phyloP scores from a whole-genome alignment of 805 yeast genomes.

The Diddensiella transvaalensis region DNA sequence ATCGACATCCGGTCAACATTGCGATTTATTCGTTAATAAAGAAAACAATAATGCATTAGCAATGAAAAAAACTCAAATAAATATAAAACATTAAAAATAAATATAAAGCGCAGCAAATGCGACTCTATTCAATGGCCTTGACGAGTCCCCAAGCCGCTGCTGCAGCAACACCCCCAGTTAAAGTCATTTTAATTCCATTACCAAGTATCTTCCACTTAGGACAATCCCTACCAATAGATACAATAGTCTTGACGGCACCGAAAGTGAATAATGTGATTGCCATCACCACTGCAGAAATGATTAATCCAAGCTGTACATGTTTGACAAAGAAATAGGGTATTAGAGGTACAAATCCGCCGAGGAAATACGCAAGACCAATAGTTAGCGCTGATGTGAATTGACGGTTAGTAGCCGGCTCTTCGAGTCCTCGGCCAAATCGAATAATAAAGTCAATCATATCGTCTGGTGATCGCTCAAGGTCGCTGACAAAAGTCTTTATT shows the following conservation, averaged over 20 bases:
- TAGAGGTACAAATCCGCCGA: slow-evolving; percentile 90
- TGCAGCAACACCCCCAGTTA: slow-evolving; percentile 97
- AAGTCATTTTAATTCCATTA: slow-evolving; percentile 88
- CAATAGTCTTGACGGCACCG: slow-evolving; percentile 79
- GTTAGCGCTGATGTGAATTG: slow-evolving; percentile 85
- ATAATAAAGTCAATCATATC: slow-evolving; percentile 82
- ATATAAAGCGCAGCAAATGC: not conserved
- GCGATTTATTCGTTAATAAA: not conserved
- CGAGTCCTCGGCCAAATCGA: slow-evolving; percentile 85
- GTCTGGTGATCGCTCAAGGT: slow-evolving; percentile 73
- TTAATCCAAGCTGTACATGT: slow-evolving; percentile 73
- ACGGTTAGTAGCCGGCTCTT: slow-evolving; percentile 91
- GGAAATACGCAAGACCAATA: slow-evolving; percentile 81
- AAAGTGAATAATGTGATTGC: slow-evolving; percentile 77
- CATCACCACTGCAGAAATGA: slow-evolving; percentile 77
- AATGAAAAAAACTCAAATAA: not conserved
- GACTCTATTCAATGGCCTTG: slow-evolving; percentile 55
- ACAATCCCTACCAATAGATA: slow-evolving; percentile 78
- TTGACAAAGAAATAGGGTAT: slow-evolving; percentile 83
- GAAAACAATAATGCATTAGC: not conserved
- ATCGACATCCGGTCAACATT: no score
- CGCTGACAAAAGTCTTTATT: slow-evolving; percentile 66
- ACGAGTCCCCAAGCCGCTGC: slow-evolving; percentile 96
- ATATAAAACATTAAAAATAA: no score
- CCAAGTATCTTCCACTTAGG: slow-evolving; percentile 42